Conservation (phyloP, 2,329 filamentous ascomycete species). For the Aurifilum marmelostoma region DNA sequence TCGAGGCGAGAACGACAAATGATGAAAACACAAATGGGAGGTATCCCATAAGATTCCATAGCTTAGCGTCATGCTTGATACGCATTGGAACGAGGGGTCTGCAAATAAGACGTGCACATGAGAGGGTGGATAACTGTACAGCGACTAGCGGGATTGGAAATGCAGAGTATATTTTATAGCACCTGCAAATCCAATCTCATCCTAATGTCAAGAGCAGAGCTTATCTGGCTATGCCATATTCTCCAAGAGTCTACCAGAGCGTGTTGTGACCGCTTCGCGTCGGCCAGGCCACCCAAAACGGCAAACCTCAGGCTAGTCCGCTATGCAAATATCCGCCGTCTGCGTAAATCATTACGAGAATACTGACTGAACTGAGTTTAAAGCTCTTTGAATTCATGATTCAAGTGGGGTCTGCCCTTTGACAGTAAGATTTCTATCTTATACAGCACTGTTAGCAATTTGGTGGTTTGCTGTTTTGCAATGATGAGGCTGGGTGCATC, state of each 20-base stretch:
- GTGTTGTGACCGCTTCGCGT: no score
- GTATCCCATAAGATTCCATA: not conserved
- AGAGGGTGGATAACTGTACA: not conserved
- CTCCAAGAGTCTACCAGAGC: not conserved
- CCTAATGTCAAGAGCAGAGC: not conserved
- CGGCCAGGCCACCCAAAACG: constrained; percentile 33
- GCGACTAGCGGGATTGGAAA: not conserved
- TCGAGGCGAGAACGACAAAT: not conserved
- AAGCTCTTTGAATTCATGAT: no score
- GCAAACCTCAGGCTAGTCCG: not conserved
- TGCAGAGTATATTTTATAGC: not conserved
- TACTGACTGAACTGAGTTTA: no score
- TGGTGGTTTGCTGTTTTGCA: not conserved
- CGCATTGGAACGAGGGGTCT: no score
- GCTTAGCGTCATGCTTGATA: not conserved
- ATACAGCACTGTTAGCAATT: not conserved
- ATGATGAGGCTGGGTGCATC: not conserved
- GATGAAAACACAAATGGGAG: not conserved
- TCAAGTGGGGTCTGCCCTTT: no score
- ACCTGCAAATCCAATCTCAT: not conserved
- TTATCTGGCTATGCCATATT: not conserved
- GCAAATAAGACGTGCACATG: no score
- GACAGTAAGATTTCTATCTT: not conserved
- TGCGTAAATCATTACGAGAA: not conserved
- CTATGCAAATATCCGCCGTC: not conserved